Base-by-base conservation (phyloP, 495 filamentous ascomycete genomes). In the Astrothelium macrocarpum region DNA sequence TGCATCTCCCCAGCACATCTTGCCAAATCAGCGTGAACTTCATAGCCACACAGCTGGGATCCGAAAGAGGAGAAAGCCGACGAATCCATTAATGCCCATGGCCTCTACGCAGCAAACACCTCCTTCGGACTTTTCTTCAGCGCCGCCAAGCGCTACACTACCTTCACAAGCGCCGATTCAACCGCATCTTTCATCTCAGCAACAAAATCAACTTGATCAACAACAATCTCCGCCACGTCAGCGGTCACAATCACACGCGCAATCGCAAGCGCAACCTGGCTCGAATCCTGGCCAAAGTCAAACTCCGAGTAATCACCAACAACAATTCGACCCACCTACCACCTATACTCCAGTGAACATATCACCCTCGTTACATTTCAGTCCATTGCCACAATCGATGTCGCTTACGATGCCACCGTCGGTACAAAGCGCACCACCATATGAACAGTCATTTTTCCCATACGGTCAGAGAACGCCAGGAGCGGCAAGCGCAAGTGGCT, bases 221-320 rank as follows among this genome's bases (percentile, higher is more conserved):
- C 49, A 56, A 16, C 49, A 29, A 20, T 56, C 49, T n/a, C 49
- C 49, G 26, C 49, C 12, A 29, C 49, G 43, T 23, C 65, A 63
- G 60, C 53, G 63, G 42, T 61, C 61, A 12, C 25, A 20, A n/a
- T 43, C 49, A 32, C 64, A 71, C 68, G 58, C 78, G 72, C 63
- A 70, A 3, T 26, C 65, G 62, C 42, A 23, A 53, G 46, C 62
- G 43, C 32, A 59, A 59, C 18, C 16, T 12, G 31, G 5, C 10
- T 1, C 10, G 1, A 12, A 26, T 36, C 69, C 75, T 46, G 80
- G 74, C 42, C 76, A 80, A 0, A 75, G 69, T 1, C 70, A 62
- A 2, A 74, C 72, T 26, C 80, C 75, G 64, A 72, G 75, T 28
- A 72, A 74, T 12, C 74, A 72, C 1, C 59, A n/a, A 36, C 59